Evolutionary conservation across 805 yeast species (phyloP), one percentile per base, ranked within the genome.

Genomic region (Candida fluviatilis): DNA sequence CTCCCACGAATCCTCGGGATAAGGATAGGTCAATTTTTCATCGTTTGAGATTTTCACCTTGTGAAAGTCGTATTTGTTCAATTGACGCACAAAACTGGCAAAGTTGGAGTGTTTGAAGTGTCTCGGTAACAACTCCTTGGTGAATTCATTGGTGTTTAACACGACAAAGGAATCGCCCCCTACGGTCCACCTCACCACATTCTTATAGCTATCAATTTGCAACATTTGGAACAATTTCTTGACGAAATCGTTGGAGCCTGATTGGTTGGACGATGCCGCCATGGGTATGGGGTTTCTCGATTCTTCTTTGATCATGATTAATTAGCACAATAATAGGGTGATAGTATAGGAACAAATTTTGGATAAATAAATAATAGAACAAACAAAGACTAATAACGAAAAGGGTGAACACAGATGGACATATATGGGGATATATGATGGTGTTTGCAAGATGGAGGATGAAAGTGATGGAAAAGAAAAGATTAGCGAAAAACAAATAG

Each of bases 41-140:
- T 80, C 89, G 41, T 71, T 76, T 29, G 84, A 68, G 33, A 78
- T 71, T 56, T 91, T 86, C 32, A 93, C 95, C 64, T 93, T 93
- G 69, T 93, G 99, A 69, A 93, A 93, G 62, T 91, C 99, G 57
- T 93, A 93, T 62, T 93, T 93, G 71, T 93, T 93, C 52, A 93
- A 71, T 58, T 93, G 99, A 33, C 99, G 78, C 12, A 93, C 98
- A 71, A 93, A 93, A 23, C 93, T 82, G 15, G 98, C 95, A 64
- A 93, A 90, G 58, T 93, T 91, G 43, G 86, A 83, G 63, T 93
- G 99, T 60, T 93, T 93, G 71, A 90, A 93, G 64, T 88, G 93
- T 54, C 82, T 81, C 4, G 99, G 98, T 35, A 93, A 73, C 11
- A 93, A 84, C 36, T 82, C 84, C 47, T 83, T 84, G 25, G 97